Evolutionary conservation across 31 red algal species (phyloP), one percentile per base, ranked within the genome.

Genomic region (Bonnemaisonia californica): DNA sequence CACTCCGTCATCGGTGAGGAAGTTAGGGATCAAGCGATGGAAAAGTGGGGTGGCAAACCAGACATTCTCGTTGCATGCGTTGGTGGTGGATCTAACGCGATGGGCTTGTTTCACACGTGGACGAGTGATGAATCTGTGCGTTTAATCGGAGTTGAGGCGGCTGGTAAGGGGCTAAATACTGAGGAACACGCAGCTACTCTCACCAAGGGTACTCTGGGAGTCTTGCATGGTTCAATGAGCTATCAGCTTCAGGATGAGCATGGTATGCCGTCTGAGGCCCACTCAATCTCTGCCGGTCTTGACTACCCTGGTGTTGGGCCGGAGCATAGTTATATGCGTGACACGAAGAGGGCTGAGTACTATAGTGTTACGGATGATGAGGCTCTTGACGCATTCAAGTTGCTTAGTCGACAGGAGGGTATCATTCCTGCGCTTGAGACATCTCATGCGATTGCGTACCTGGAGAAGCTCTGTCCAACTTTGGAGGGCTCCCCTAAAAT

Each of bases 401-500:
- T 92, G 41, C 60, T 96, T 33, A 92, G 83, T 71, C 59, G 67
- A 5, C 39, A 82, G 61, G 97, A 99, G 47, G 97, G 97, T 37
- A 99, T 99, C 74, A 93, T 99, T 31, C 97, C 97, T 5, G 97
- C 97, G 2, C 76, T 99, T 36, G 97, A 99, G 85, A 99, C 93
- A 33, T 64, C 89, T 27, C 97, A 99, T 69, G 97, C 97, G 19
- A 85, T 99, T 33, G 97, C 97, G 18, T 87, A 92, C 54, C 65
- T 99, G 39, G 83, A 91, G 18, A 95, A 91, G 66, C 61, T 95
- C 48, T 90, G 90, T 63, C 86, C 93, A 36, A 85, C 74, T 19
- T 63, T 95, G 16, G 74, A 84, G 37, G 93, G 93, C 8, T 83
- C 69, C 2, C 93, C 97, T 8, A 86, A 87, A 32, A 87, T 99